These are phyloP conservation scores for Digitaria exilis DNA, from an alignment of 202 grass and related monocot genomes.

Conservation along the genomic window DNA sequence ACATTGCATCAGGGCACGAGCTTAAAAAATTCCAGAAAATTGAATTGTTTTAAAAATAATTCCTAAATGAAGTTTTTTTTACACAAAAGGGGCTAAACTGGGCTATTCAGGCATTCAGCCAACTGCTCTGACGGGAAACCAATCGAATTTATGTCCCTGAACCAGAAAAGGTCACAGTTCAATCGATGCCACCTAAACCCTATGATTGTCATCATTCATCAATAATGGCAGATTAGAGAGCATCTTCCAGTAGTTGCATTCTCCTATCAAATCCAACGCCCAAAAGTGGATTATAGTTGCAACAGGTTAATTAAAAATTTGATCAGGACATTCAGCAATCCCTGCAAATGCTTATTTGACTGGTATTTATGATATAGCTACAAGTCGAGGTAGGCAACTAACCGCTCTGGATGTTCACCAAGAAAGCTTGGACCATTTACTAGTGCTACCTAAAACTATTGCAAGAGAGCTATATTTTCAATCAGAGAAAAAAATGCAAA, in stretches of 20 bases:
- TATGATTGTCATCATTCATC: not conserved
- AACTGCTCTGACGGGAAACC: not conserved
- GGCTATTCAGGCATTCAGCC: not conserved
- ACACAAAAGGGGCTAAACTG: not conserved
- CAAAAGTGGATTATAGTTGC: not conserved
- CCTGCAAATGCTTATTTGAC: not conserved
- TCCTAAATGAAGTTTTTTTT: not conserved
- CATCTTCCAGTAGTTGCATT: slow-evolving; percentile 1
- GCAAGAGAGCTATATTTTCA: not conserved
- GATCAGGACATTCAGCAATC: not conserved
- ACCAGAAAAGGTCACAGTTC: not conserved
- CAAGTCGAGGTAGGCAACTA: not conserved
- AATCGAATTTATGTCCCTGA: not conserved
- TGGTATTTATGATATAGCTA: not conserved
- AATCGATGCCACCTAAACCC: not conserved
- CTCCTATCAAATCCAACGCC: slow-evolving; percentile 12
- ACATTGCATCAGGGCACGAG: too few species aligned
- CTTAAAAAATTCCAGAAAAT: not conserved
- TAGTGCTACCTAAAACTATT: not conserved
- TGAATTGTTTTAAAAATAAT: not conserved
- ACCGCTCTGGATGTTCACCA: not conserved
- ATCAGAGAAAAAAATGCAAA: too few species aligned
- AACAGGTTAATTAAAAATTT: not conserved
- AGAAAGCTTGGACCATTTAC: not conserved
- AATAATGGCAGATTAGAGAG: not conserved